Evolutionary conservation across 352 stramenopile species (phyloP).

Genomic region (Elongisporangium undulatum): DNA sequence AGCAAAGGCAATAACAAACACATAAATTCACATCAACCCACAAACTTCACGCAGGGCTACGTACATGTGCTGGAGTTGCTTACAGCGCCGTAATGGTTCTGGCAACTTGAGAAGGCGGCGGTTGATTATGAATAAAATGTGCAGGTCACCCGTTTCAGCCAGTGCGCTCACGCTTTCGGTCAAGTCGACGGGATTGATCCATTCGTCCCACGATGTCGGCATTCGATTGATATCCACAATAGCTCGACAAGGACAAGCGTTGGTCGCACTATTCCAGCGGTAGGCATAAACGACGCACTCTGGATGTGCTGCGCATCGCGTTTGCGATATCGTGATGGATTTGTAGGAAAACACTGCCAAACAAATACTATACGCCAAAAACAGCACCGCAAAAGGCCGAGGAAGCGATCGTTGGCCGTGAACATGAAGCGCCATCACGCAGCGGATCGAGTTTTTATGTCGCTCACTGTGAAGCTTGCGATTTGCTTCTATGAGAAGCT

Average conservation of each 20-base stretch:
- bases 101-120: conserved; percentile 21
- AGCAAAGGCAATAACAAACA: background rate
- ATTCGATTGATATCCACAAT: conserved; percentile 23
- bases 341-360: conserved; percentile 11
- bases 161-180: conserved; percentile 25
- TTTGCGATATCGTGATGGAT: conserved; percentile 9
- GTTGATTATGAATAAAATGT: conserved; percentile 31
- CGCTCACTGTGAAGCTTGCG: conserved; percentile 15
- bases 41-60: background rate
- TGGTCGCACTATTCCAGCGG: conserved; percentile 7
- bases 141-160: conserved; percentile 17
- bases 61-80: conserved; percentile 24
- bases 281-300: conserved; percentile 27
- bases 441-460: background rate
- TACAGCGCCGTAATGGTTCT: conserved; percentile 21
- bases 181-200: conserved; percentile 20
- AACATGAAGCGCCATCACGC: conserved; percentile 9
- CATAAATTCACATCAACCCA: background rate
- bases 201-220: conserved; percentile 18
- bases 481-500: conserved; percentile 14
- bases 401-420: conserved; percentile 8
- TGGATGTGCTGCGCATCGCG: conserved; percentile 12
- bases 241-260: conserved; percentile 28
- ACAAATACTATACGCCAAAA: conserved; percentile 10
- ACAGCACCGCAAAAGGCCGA: conserved; percentile 15